Percentiles rank a stretch among this genome's conserved stretches.
Evolutionary conservation across 1,284 basidiomycete genomes (phyloP).

Genomic region (Termitomyces sp.): DNA sequence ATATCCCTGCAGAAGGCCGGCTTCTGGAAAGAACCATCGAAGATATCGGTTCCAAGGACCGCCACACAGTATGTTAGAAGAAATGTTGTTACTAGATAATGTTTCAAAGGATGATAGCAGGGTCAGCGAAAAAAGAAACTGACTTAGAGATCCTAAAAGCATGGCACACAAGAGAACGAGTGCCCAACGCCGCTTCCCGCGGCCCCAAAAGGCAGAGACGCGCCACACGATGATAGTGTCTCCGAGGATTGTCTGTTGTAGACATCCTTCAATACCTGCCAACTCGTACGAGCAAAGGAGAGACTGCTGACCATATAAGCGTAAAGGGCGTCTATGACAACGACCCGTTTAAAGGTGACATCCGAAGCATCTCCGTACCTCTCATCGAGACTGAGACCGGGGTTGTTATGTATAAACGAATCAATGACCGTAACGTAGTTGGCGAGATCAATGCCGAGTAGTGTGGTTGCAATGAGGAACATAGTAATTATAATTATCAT

Average conservation of each 20-base stretch:
- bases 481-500: constrained; percentile 2
- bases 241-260: constrained; percentile 5
- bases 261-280: neutral
- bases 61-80: constrained; percentile 6
- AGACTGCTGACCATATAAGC: constrained; percentile 2
- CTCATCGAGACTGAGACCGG: neutral
- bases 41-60: constrained; percentile 1
- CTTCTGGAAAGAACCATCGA: constrained; percentile 2
- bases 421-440: constrained; percentile 3
- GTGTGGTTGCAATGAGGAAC: constrained; percentile 7
- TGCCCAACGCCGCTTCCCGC: constrained; percentile 1
- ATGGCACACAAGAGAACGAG: neutral
- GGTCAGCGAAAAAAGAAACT: neutral
- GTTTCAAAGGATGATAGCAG: neutral
- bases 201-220: constrained; percentile 4
- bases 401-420: constrained; percentile 3
- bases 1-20: constrained; percentile 6
- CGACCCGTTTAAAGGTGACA: constrained; percentile 3
- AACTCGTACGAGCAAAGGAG: neutral
- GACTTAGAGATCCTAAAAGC: constrained; percentile 5
- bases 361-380: constrained; percentile 1
- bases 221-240: constrained; percentile 6
- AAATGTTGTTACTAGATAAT: neutral
- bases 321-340: constrained; percentile 6
- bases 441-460: constrained; percentile 5